Percentiles rank a stretch among this genome's conserved stretches.
Evolutionary conservation across 768 basidiomycete genomes (phyloP).

Genomic region (Lyophyllum decastes): DNA sequence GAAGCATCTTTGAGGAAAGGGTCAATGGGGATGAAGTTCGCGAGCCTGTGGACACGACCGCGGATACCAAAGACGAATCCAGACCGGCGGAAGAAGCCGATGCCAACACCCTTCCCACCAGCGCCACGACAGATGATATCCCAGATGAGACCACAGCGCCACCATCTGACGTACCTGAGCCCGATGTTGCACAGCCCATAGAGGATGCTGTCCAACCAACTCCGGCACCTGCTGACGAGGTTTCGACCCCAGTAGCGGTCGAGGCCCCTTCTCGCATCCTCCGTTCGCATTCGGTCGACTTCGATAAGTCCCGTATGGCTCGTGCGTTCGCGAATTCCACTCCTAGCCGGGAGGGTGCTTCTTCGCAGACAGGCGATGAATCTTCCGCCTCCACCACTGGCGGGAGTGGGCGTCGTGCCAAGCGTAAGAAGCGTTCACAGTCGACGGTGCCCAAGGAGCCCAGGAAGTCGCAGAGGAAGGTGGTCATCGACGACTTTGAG

Average conservation of each 20-base stretch:
- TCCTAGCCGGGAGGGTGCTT: conserved; percentile 48
- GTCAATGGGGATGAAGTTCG: conserved; percentile 37
- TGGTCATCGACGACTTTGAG: conserved; percentile 90
- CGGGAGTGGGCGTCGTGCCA: conserved; percentile 30
- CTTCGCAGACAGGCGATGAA: conserved; percentile 70
- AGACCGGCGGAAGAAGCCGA: conserved; percentile 16
- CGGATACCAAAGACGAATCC: conserved; percentile 24
- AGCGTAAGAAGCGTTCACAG: conserved; percentile 54
- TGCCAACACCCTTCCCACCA: not conserved
- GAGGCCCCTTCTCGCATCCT: conserved; percentile 46
- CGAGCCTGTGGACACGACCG: conserved; percentile 43
- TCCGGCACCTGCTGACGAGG: conserved; percentile 12
- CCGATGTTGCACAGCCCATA: conserved; percentile 4
- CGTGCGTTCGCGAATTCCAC: conserved; percentile 58
- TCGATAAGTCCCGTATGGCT: conserved; percentile 62
- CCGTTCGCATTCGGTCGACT: conserved; percentile 83
- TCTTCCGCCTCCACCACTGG: conserved; percentile 67
- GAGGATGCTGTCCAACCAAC: conserved; percentile 1
- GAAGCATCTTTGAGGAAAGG: conserved; percentile 26
- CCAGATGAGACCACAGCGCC: conserved; percentile 10
- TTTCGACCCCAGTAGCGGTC: conserved; percentile 19
- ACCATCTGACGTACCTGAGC: conserved; percentile 4
- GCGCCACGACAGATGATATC: conserved; percentile 5
- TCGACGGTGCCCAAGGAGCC: conserved; percentile 48
- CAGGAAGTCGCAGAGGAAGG: conserved; percentile 69